A percentile compares a stretch with the other conserved stretches of the same genome.
phyloP scores from a whole-genome alignment of 129 eudicot species.

The Scalesia atractyloides region DNA sequence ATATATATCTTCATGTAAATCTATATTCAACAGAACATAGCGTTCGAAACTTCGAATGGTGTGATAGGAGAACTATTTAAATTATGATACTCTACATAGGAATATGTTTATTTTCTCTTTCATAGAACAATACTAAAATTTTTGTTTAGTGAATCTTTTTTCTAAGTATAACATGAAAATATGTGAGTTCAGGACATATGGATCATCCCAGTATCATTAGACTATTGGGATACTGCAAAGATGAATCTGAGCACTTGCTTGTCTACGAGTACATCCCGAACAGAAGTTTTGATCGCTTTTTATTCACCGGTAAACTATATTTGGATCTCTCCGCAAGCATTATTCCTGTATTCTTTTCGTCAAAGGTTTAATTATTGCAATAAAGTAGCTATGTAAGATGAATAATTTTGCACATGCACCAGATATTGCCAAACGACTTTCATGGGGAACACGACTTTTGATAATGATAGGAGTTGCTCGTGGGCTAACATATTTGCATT shows the following conservation, averaged over 20 bases:
- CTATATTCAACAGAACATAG: no score
- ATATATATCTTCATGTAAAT: no score
- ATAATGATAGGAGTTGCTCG: conserved; percentile 34
- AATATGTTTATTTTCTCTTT: no score
- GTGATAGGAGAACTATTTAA: no score
- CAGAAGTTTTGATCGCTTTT: conserved; percentile 9
- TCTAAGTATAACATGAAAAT: not conserved
- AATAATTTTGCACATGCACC: not conserved
- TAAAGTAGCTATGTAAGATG: not conserved
- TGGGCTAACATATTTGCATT: conserved; percentile 35
- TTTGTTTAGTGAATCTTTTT: not conserved
- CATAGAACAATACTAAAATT: not conserved
- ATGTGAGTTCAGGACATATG: conserved; percentile 27
- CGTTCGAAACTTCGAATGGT: no score
- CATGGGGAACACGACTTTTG: conserved; percentile 32
- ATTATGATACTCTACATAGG: no score
- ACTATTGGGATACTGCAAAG: conserved; percentile 32
- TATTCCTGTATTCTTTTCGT: not conserved
- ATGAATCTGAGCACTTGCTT: conserved; percentile 15
- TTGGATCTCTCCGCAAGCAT: not conserved
- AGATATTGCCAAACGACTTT: conserved; percentile 26
- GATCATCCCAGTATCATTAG: conserved; percentile 32
- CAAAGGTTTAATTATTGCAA: not conserved
- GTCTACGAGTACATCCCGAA: conserved; percentile 38
- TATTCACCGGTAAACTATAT: conserved; percentile 26